Conservation (phyloP, 75 land plant species). For the Cupressus sempervirens region DNA sequence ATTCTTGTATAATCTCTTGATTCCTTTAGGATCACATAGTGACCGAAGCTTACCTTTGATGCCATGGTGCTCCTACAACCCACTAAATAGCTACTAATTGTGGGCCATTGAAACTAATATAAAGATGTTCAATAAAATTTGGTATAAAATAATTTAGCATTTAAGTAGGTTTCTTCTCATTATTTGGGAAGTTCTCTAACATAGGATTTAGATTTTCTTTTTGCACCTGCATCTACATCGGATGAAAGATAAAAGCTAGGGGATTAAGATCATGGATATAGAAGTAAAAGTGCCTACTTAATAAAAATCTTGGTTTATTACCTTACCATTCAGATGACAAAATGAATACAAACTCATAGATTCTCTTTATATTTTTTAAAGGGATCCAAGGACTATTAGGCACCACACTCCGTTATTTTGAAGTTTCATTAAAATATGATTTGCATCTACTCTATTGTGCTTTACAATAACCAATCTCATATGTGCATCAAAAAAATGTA, state of each 20-base stretch:
- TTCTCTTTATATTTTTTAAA: slow-evolving; percentile 95
- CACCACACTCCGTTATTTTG: slow-evolving; percentile 65
- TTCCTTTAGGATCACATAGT: too few relatives aligned
- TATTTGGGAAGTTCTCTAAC: slow-evolving; percentile 92
- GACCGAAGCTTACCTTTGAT: too few relatives aligned
- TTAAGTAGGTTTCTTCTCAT: slow-evolving; percentile 78
- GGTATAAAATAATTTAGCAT: slow-evolving; percentile 94
- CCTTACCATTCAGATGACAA: slow-evolving; percentile 75
- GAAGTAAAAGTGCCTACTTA: not conserved
- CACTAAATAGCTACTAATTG: slow-evolving; percentile 95
- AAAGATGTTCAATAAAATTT: slow-evolving; percentile 79
- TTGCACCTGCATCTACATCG: slow-evolving; percentile 84
- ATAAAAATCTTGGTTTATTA: not conserved
- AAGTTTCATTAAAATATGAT: slow-evolving; percentile 59
- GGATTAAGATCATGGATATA: not conserved
- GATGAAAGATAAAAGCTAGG: not conserved
- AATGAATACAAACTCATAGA: slow-evolving; percentile 92
- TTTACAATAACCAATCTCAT: slow-evolving; percentile 1
- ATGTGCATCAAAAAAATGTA: not conserved
- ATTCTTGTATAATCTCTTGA: too few relatives aligned
- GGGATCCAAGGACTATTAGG: slow-evolving; percentile 87
- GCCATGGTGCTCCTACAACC: too few relatives aligned
- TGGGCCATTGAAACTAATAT: slow-evolving; percentile 76
- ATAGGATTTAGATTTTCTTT: slow-evolving; percentile 87
- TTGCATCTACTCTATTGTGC: slow-evolving; percentile 39